These are phyloP conservation scores for Fusarium kyushuense DNA, from an alignment of 2,329 filamentous ascomycete genomes.

Conservation along the genomic window DNA sequence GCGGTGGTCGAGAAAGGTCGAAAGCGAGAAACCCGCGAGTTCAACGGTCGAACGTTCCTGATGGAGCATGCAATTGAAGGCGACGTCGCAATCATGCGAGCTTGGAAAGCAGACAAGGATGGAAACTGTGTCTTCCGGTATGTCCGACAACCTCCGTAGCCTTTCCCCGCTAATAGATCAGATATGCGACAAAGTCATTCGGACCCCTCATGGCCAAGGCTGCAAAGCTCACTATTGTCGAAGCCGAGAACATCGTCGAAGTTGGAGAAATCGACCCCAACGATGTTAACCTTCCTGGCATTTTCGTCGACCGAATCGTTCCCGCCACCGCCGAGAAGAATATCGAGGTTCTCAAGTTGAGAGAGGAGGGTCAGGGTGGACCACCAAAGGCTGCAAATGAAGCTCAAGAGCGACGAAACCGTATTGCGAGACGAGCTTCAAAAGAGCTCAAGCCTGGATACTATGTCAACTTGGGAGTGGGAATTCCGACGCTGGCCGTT, in stretches of 20 bases:
- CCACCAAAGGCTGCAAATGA: conserved; percentile 58
- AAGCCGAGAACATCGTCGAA: conserved; percentile 86
- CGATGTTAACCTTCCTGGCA: conserved; percentile 82
- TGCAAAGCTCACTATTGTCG: conserved; percentile 81
- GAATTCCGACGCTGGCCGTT: conserved; percentile 89
- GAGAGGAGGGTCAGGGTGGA: conserved; percentile 56
- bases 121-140: conserved; percentile 85
- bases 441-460: conserved; percentile 84
- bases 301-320: conserved; percentile 85
- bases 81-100: conserved; percentile 81
- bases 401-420: conserved; percentile 69
- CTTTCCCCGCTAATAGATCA: conserved; percentile 38
- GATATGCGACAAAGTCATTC: conserved; percentile 80
- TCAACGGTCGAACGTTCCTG: conserved; percentile 77
- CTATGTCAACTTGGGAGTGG: conserved; percentile 85
- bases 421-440: conserved; percentile 81
- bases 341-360: conserved; percentile 76
- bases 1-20: conserved; percentile 72
- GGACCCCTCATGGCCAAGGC: conserved; percentile 85
- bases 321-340: conserved; percentile 77
- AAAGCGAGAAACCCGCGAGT: conserved; percentile 77
- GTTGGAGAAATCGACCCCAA: conserved; percentile 78
- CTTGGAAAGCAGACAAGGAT: conserved; percentile 79
- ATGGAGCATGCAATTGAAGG: conserved; percentile 83
- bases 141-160: not conserved